Evolutionary conservation across 495 filamentous ascomycete species (phyloP), one percentile per base, ranked within the genome.

Genomic region (Parmelia sp.): DNA sequence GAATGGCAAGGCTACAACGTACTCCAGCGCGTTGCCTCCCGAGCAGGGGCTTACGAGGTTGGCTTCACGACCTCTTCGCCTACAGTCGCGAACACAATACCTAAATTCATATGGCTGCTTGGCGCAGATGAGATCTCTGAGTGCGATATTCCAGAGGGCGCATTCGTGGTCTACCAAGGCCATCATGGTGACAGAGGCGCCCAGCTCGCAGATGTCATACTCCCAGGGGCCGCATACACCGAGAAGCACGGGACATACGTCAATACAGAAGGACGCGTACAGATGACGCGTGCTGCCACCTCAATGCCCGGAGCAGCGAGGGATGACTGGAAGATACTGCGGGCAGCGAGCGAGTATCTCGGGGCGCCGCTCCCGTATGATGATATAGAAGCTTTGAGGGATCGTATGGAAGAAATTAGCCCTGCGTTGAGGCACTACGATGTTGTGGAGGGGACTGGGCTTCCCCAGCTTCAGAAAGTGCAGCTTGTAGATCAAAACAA

Each of bases 1-100:
- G 91, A 96, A 69, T 97, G 95, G 91, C 93, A 96, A 76, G 94
- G 92, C 62, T 98, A 92, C 81, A 98, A 96, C 72, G 84, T 98
- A 57, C 87, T 98, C 51, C 94, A 98, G 77, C 86, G 92, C 62
- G 88, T 89, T 21, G 94, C 94, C 61, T 97, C 95, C 58, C 86
- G 94, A 57, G 86, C 86, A 25, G 94, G 90, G 68, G 94, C 94
- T 53, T 98, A 91, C 74, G 94, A 98, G 75, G 83, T 98, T 69
- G 94, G 94, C 72, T 98, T 97, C 76, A 89, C 89, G 49, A 83
- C 87, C 2, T 90, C 92, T 25, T 94, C 90, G 31, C 80, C 86
- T 6, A 78, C 82, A 39, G 89, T 94, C 57, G 87, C 92, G 29
- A 79, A 88, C 66, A 91, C 87, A 11, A 89, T 84, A 65, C 90